Percentiles rank a stretch among this genome's conserved stretches.
phyloP scores from a whole-genome alignment of 179 eudicot species.

The Amaranthus tricolor region DNA sequence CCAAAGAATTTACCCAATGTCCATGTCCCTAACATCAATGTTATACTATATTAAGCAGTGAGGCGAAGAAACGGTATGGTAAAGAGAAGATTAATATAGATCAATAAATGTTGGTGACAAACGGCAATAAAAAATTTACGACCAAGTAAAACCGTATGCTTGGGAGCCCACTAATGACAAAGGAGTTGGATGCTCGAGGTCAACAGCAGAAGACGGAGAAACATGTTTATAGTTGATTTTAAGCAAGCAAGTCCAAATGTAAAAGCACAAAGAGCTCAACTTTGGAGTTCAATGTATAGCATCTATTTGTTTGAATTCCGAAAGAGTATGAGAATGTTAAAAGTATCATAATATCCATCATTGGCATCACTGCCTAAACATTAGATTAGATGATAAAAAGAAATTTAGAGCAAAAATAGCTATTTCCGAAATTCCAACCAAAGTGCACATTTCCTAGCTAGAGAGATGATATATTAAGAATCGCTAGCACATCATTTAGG shows the following conservation, averaged over 20 bases:
- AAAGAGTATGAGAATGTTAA: not conserved
- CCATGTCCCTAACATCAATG: conserved; percentile 73
- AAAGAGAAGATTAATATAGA: not conserved
- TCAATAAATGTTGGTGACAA: conserved; percentile 1
- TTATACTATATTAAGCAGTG: not conserved
- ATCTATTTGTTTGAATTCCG: no score
- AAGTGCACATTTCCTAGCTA: not conserved
- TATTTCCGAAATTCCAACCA: not conserved
- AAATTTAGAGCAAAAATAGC: not conserved
- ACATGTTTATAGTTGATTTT: not conserved
- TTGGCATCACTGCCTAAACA: not conserved
- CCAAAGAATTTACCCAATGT: conserved; percentile 96
- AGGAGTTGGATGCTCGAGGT: not conserved
- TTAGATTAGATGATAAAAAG: no score
- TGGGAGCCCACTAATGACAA: not conserved
- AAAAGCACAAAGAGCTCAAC: not conserved
- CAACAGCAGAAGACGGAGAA: not conserved
- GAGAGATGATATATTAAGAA: not conserved
- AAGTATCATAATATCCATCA: not conserved
- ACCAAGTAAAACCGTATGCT: not conserved
- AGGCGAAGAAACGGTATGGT: not conserved
- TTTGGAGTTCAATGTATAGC: not conserved
- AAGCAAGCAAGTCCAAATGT: not conserved
- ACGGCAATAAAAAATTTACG: not conserved
- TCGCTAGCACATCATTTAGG: not conserved